Conservation (phyloP, 805 yeast genomes). For the Metschnikowia cubensis region DNA sequence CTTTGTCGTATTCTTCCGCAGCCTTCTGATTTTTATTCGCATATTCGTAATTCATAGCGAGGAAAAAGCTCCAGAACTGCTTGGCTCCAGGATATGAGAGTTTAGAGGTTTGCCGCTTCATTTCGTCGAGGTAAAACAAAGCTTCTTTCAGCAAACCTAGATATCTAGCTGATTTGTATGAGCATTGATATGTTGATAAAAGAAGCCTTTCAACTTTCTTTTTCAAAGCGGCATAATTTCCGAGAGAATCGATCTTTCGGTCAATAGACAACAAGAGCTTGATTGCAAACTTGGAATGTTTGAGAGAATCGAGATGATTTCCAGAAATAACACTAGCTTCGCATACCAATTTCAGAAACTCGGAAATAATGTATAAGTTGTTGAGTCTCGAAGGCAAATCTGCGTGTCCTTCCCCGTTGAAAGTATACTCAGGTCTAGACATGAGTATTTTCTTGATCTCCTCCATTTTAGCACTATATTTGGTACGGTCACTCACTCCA, state of each 20-base stretch:
- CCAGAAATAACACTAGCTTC: slow-evolving; percentile 17
- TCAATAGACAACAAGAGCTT: slow-evolving; percentile 52
- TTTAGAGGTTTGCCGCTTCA: slow-evolving; percentile 33
- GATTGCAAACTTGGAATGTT: slow-evolving; percentile 45
- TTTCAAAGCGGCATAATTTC: slow-evolving; percentile 25
- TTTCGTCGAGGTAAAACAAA: slow-evolving; percentile 50
- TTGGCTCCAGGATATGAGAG: slow-evolving; percentile 20
- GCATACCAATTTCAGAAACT: slow-evolving; percentile 32
- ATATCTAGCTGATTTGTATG: slow-evolving; percentile 39
- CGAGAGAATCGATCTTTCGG: slow-evolving; percentile 31
- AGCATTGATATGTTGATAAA: slow-evolving; percentile 33
- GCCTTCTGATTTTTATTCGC: slow-evolving; percentile 12
- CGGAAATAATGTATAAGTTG: slow-evolving; percentile 30
- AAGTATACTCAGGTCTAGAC: slow-evolving; percentile 27
- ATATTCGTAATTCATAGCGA: slow-evolving; percentile 12
- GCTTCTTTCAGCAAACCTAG: slow-evolving; percentile 60
- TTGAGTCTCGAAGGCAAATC: slow-evolving; percentile 20
- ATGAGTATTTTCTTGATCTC: slow-evolving; percentile 22
- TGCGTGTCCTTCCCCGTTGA: slow-evolving; percentile 13
- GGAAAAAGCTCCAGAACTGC: slow-evolving; percentile 16
- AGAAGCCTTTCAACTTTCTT: slow-evolving; percentile 35
- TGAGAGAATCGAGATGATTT: slow-evolving; percentile 27
- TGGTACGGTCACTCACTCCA: slow-evolving; percentile 14
- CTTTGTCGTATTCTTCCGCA: neutral
- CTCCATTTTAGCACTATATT: slow-evolving; percentile 22